Evolutionary conservation across 495 filamentous ascomycete species (phyloP), one percentile per base, ranked within the genome.

Genomic region (Penicillium macrosclerotiorum): DNA sequence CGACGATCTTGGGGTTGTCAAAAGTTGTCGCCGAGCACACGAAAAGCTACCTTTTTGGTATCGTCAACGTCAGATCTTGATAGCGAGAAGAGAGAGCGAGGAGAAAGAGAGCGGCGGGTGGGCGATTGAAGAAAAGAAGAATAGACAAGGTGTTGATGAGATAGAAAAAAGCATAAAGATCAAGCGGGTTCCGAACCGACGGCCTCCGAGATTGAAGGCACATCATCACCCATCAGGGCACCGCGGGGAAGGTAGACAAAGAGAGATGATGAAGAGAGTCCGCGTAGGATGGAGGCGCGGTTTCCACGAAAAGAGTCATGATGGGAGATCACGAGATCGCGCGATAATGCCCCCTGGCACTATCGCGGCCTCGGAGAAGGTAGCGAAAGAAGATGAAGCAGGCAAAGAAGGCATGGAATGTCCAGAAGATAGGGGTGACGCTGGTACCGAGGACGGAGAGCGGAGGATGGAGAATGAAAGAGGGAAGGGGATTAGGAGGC

Each of bases 1-100:
- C 36, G 40, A 23, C n/a, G 20, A 11, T 31, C 11, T 16, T 16
- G n/a, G 32, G 1, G 18, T 12, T 38, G 6, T 46, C 25, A 13
- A 45, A 26, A 11, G 26, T 37, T 32, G 34, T 37, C 25, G 42
- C 45, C 39, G 19, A 48, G 48, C 37, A 59, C 36, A 40, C 34
- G 37, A 51, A 53, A 47, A 65, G 68, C 68, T 74, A 74, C 59
- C 54, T 63, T 22, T 43, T 55, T 51, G 62, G 56, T 41, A 72
- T 57, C 34, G 63, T 68, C 58, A 71, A 71, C 55, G 64, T 71
- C 61, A 64, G 62, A 65, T 37, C 54, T 58, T 42, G 52, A 58
- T 58, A 56, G 41, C 52, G 59, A 34, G 54, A 47, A 33, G 51
- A 59, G 45, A 41, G 51, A 45, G 52, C 46, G 51, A 42, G 37